Evolutionary conservation across 371 early-diverging fungal genomes (phyloP).

Genomic region (Mortierella sp.): DNA sequence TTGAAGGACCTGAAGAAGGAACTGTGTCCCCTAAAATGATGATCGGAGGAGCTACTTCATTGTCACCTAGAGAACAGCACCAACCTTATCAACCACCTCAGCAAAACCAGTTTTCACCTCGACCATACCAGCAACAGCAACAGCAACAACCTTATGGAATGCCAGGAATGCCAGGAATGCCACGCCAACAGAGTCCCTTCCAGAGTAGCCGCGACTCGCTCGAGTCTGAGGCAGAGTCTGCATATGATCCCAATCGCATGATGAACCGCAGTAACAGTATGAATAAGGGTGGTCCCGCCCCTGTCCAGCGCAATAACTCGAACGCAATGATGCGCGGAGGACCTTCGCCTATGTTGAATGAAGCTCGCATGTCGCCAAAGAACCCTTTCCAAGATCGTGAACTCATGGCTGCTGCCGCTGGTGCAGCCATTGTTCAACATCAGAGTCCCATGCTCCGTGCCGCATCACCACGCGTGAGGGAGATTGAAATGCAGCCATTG

Average conservation of each 20-base stretch:
- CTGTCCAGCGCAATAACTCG: constrained; percentile 37
- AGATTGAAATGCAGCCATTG: constrained; percentile 53
- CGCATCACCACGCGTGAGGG: constrained; percentile 11
- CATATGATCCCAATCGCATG: constrained; percentile 41
- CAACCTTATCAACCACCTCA: constrained; percentile 23
- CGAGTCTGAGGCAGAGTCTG: constrained; percentile 44
- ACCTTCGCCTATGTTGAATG: constrained; percentile 20
- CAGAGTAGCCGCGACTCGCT: constrained; percentile 31
- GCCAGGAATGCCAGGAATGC: constrained; percentile 10
- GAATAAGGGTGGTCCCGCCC: constrained; percentile 10
- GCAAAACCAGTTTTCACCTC: constrained; percentile 22
- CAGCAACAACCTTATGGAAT: constrained; percentile 32
- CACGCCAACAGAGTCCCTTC: constrained; percentile 23
- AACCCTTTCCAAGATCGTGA: constrained; percentile 48
- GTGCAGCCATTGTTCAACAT: constrained; percentile 6
- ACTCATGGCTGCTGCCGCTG: constrained; percentile 28
- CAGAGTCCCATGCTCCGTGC: background rate
- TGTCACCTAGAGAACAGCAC: constrained; percentile 40
- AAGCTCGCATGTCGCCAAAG: background rate
- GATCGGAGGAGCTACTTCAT: constrained; percentile 7
- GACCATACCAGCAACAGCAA: constrained; percentile 24
- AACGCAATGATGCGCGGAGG: constrained; percentile 30
- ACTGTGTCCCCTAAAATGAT: constrained; percentile 3
- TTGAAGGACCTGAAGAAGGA: constrained; percentile 34
- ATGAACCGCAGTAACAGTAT: constrained; percentile 3